Conservation (phyloP, 1,139 yeast genomes). For the Eremothecium cymbalariae region DNA sequence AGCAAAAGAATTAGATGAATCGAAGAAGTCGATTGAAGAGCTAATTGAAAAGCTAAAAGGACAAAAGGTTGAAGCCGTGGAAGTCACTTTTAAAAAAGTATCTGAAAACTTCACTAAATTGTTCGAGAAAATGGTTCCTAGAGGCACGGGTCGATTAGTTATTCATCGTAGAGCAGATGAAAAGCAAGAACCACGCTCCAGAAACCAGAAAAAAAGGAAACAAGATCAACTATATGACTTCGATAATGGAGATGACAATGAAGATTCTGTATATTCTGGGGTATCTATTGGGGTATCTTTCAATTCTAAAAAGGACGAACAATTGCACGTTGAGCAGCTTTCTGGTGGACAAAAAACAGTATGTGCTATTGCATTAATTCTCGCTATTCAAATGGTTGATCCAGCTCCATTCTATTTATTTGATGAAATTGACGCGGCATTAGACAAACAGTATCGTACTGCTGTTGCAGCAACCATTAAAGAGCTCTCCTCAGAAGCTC, state of each 20-base stretch:
- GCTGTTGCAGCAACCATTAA: slow-evolving; percentile 77
- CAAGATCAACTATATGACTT: slow-evolving; percentile 10
- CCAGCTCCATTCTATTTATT: slow-evolving; percentile 96
- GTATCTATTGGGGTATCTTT: slow-evolving; percentile 86
- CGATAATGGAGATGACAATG: slow-evolving; percentile 21
- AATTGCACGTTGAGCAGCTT: slow-evolving; percentile 78
- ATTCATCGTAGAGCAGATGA: slow-evolving; percentile 37
- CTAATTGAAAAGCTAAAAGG: slow-evolving; percentile 64
- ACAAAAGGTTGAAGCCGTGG: slow-evolving; percentile 79
- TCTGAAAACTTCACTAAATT: slow-evolving; percentile 64
- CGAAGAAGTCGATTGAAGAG: slow-evolving; percentile 64
- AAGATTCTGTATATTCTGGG: slow-evolving; percentile 57
- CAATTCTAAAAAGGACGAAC: slow-evolving; percentile 80
- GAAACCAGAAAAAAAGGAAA: slow-evolving; percentile 26
- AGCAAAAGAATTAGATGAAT: slow-evolving; percentile 59
- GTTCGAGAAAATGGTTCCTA: slow-evolving; percentile 75
- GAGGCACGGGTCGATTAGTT: slow-evolving; percentile 66
- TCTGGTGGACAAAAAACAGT: slow-evolving; percentile 96
- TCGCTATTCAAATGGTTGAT: slow-evolving; percentile 90
- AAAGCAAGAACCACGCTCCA: slow-evolving; percentile 25
- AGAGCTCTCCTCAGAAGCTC: slow-evolving; percentile 59
- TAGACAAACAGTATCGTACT: slow-evolving; percentile 85
- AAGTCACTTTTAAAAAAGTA: slow-evolving; percentile 68
- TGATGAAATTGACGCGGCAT: slow-evolving; percentile 93
- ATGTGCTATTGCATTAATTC: slow-evolving; percentile 86